phyloP scores from a whole-genome alignment of 148 eudicot species.

The Vaccinium vitisidaea region DNA sequence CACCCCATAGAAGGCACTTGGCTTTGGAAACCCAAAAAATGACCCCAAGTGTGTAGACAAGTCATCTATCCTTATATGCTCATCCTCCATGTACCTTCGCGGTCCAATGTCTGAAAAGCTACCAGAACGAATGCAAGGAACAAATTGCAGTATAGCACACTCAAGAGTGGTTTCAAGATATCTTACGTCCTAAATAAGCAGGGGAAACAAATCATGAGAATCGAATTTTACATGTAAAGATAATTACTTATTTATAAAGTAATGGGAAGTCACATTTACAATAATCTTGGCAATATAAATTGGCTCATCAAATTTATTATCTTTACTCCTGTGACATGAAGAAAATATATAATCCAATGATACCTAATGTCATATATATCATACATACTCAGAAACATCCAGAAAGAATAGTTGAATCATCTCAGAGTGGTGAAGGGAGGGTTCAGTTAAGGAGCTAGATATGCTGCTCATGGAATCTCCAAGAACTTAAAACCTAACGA shows the following conservation, averaged over 20 bases:
- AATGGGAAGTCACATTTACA: neutral
- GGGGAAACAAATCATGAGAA: neutral
- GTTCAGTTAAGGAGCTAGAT: neutral
- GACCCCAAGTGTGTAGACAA: slow-evolving; percentile 57
- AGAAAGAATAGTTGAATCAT: slow-evolving; percentile 2
- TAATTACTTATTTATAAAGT: neutral
- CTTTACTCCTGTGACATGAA: neutral
- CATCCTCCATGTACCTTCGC: slow-evolving; percentile 84
- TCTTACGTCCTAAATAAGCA: slow-evolving; percentile 41
- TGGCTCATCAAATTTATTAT: neutral
- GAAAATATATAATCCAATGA: neutral
- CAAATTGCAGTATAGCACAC: slow-evolving; percentile 39
- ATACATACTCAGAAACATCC: neutral
- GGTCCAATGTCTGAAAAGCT: slow-evolving; percentile 78
- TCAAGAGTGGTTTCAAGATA: slow-evolving; percentile 34
- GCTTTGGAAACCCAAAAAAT: slow-evolving; percentile 51
- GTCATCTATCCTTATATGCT: slow-evolving; percentile 75
- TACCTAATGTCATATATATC: neutral
- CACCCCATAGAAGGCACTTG: slow-evolving; percentile 84
- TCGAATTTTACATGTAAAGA: neutral
- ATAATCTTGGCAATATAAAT: neutral
- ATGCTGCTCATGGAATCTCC: neutral
- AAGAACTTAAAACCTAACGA: neutral
- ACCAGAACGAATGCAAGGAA: slow-evolving; percentile 77
- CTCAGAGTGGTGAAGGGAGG: neutral